A percentile compares a stretch with the other conserved stretches of the same genome.
Evolutionary conservation across 495 filamentous ascomycete species (phyloP).

Genomic region (Daldinia vernicosa): DNA sequence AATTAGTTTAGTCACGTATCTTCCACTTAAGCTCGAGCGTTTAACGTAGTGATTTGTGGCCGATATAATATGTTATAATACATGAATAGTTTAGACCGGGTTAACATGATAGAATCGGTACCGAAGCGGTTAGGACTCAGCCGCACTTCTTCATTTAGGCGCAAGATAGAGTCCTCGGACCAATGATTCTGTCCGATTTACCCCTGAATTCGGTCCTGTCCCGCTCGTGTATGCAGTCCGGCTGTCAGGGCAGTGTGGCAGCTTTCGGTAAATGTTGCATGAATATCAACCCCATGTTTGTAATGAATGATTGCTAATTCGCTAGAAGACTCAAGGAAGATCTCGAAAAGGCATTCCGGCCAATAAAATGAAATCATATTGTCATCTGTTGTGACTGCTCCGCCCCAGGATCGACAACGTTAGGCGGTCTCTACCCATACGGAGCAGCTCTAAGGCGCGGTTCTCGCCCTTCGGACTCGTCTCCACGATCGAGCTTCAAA

Average conservation of each 20-base stretch:
- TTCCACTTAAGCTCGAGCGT: background rate
- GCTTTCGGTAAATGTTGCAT: background rate
- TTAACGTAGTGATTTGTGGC: background rate
- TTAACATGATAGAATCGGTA: background rate
- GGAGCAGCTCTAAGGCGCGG: background rate
- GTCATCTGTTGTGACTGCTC: background rate
- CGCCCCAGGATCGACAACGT: background rate
- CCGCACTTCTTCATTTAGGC: background rate
- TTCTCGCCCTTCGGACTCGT: background rate
- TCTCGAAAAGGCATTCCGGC: background rate
- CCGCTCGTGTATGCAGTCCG: background rate
- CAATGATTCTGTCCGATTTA: background rate
- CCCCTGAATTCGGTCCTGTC: background rate
- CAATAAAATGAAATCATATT: background rate
- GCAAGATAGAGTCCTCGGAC: background rate
- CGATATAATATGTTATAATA: background rate
- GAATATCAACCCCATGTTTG: background rate
- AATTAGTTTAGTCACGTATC: background rate
- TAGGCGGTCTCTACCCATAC: too few relatives aligned
- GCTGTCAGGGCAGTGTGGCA: background rate
- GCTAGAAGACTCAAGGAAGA: background rate
- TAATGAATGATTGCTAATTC: background rate
- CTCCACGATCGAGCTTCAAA: background rate
- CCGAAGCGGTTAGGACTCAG: background rate
- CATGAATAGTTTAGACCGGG: background rate